These are phyloP conservation scores for Pythium pyrilobum DNA, from an alignment of 352 stramenopile species.

Conservation along the genomic window DNA sequence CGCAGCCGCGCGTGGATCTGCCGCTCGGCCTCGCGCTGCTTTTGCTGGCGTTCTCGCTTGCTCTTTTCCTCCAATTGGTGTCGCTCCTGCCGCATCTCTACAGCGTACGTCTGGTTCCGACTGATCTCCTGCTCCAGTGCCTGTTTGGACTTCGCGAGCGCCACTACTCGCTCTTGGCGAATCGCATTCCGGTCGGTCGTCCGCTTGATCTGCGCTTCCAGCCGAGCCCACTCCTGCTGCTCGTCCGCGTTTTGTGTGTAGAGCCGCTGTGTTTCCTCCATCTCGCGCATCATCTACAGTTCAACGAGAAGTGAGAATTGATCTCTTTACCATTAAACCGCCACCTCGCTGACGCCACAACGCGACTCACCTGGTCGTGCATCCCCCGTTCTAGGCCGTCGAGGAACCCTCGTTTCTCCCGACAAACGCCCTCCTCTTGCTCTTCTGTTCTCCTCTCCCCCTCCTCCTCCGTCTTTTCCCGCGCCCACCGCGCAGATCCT, in stretches of 20 bases:
- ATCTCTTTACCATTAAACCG: background rate
- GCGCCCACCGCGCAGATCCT: too few relatives aligned
- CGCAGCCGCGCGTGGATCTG: conserved; percentile 34
- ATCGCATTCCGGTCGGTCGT: conserved; percentile 8
- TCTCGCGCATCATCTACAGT: conserved; percentile 12
- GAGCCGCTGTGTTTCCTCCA: conserved; percentile 5
- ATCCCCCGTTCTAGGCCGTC: conserved; percentile 11
- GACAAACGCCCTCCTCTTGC: too few relatives aligned
- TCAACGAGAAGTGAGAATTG: too few relatives aligned
- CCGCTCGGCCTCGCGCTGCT: conserved; percentile 46
- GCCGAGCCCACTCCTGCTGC: conserved; percentile 6
- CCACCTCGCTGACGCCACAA: too few relatives aligned
- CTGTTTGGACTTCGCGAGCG: background rate
- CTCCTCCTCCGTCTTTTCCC: too few relatives aligned
- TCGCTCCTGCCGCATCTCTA: conserved; percentile 26
- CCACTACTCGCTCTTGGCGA: conserved; percentile 5
- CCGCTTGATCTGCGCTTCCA: conserved; percentile 12
- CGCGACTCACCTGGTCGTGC: conserved; percentile 9
- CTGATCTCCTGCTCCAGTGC: conserved; percentile 21
- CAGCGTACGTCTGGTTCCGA: conserved; percentile 31
- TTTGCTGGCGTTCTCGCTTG: conserved; percentile 31
- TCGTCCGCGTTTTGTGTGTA: background rate
- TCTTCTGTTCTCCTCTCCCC: background rate
- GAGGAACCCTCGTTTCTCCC: background rate
- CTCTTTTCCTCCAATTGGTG: conserved; percentile 39